Evolutionary conservation across 345 rosid species (phyloP).

Genomic region (Streptanthus diversifolius): DNA sequence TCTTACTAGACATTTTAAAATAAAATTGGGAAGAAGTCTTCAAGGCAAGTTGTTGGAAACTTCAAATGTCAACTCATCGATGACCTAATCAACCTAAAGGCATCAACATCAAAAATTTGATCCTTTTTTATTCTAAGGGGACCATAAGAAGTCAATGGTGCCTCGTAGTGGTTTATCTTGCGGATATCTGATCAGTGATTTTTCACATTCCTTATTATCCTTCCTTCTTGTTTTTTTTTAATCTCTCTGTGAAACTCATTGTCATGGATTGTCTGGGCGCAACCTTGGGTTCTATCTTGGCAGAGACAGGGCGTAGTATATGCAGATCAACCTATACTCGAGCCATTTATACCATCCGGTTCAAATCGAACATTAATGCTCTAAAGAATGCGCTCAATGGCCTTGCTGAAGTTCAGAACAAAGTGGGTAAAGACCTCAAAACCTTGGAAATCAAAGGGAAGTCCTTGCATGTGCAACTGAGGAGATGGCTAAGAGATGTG

Average conservation of each 20-base stretch:
- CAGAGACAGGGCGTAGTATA: constrained; percentile 22
- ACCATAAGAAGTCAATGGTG: not conserved
- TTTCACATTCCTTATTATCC: not conserved
- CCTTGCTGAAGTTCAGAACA: constrained; percentile 9
- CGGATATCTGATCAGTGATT: not conserved
- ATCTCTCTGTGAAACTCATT: constrained; percentile 12
- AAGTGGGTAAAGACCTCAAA: constrained; percentile 21
- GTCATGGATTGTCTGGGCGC: constrained; percentile 27
- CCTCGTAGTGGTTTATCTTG: not conserved
- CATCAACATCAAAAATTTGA: not conserved
- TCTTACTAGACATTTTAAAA: not conserved
- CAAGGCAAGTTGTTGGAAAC: constrained; percentile 1
- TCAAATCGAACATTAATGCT: constrained; percentile 30
- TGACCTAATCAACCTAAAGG: not conserved
- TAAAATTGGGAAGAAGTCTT: not conserved
- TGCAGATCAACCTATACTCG: constrained; percentile 30
- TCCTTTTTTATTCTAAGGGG: not conserved
- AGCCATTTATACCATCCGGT: constrained; percentile 5
- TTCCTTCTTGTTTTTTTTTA: not conserved
- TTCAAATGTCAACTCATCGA: not conserved
- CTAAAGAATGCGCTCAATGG: constrained; percentile 17
- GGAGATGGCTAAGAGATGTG: constrained; percentile 27
- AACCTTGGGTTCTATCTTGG: constrained; percentile 22
- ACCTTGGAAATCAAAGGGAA: constrained; percentile 23
- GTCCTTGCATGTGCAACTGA: constrained; percentile 20